Conservation (phyloP, 805 yeast species). For the Blastobotrys chiropterorum region DNA sequence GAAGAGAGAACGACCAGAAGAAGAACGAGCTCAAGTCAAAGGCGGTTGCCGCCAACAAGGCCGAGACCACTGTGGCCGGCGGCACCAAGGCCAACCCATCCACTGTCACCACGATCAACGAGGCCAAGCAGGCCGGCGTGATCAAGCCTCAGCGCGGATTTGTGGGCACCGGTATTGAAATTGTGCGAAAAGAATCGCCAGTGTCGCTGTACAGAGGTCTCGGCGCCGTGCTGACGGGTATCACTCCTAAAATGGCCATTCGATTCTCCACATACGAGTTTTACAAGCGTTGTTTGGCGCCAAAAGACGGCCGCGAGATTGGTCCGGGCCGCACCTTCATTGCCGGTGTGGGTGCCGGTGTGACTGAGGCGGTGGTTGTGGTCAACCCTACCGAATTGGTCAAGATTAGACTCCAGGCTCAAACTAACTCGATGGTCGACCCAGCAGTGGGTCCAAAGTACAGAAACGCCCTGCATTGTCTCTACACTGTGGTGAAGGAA, state of each 20-base stretch:
- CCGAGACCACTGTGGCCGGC: constrained; percentile 6
- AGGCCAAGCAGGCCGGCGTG: constrained; percentile 14
- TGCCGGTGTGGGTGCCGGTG: constrained; percentile 97
- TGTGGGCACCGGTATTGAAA: constrained; percentile 69
- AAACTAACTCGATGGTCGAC: constrained; percentile 81
- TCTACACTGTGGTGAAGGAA: constrained; percentile 73
- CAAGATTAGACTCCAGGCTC: constrained; percentile 93
- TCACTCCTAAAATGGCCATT: constrained; percentile 97
- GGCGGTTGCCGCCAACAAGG: constrained; percentile 14
- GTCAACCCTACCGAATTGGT: constrained; percentile 98
- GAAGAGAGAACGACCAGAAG: constrained; percentile 19
- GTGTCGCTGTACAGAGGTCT: constrained; percentile 89
- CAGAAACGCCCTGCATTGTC: constrained; percentile 88
- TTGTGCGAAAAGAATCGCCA: constrained; percentile 73
- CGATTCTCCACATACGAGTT: constrained; percentile 92
- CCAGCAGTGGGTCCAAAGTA: constrained; percentile 78
- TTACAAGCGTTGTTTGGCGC: constrained; percentile 63
- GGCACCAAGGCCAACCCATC: background rate
- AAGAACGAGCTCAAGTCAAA: background rate
- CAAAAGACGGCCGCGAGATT: constrained; percentile 31
- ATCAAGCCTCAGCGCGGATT: constrained; percentile 73
- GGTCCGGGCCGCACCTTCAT: constrained; percentile 71
- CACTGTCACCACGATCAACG: background rate
- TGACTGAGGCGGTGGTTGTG: constrained; percentile 89
- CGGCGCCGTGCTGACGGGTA: constrained; percentile 95